These are phyloP conservation scores for Cryptosporidium ryanae DNA, from an alignment of 169 alveolate genomes.

Conservation along the genomic window DNA sequence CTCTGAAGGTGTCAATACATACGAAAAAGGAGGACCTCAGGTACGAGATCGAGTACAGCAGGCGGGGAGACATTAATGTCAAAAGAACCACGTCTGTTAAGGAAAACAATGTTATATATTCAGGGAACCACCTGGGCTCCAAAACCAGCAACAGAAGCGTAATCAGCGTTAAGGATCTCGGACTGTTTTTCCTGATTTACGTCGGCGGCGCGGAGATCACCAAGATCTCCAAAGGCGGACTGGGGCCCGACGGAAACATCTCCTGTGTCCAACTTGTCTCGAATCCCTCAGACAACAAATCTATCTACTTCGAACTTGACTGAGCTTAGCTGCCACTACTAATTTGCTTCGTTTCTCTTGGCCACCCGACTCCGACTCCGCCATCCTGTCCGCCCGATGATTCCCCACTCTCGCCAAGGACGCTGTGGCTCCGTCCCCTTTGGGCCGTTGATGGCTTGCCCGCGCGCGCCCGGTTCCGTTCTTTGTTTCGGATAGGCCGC, in stretches of 20 bases:
- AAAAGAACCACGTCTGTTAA: slow-evolving; percentile 34
- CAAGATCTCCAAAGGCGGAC: slow-evolving; percentile 52
- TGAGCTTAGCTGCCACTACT: too few species aligned
- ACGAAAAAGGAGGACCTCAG: slow-evolving; percentile 12
- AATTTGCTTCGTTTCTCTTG: too few species aligned
- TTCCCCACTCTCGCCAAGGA: too few species aligned
- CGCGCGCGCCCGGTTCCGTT: too few species aligned
- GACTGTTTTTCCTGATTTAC: slow-evolving; percentile 28
- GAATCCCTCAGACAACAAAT: slow-evolving; percentile 14
- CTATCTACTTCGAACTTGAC: slow-evolving; percentile 47
- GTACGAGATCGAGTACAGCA: slow-evolving; percentile 28
- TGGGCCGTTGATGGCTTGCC: too few species aligned
- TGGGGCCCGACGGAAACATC: slow-evolving; percentile 50
- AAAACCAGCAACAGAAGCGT: slow-evolving; percentile 3
- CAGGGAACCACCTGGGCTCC: slow-evolving; percentile 9
- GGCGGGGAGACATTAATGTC: slow-evolving; percentile 24
- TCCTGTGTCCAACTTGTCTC: slow-evolving; percentile 50
- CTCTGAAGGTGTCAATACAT: slow-evolving; percentile 3
- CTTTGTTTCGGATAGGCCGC: too few species aligned
- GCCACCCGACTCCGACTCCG: too few species aligned
- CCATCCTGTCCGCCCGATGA: too few species aligned
- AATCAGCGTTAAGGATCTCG: slow-evolving; percentile 56
- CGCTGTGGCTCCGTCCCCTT: too few species aligned
- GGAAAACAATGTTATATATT: slow-evolving; percentile 23
- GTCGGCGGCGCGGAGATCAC: slow-evolving; percentile 38